A percentile compares a stretch with the other conserved stretches of the same genome.
These are phyloP conservation scores for Apium graveolens DNA, from an alignment of 129 eudicot species.

Conservation along the genomic window DNA sequence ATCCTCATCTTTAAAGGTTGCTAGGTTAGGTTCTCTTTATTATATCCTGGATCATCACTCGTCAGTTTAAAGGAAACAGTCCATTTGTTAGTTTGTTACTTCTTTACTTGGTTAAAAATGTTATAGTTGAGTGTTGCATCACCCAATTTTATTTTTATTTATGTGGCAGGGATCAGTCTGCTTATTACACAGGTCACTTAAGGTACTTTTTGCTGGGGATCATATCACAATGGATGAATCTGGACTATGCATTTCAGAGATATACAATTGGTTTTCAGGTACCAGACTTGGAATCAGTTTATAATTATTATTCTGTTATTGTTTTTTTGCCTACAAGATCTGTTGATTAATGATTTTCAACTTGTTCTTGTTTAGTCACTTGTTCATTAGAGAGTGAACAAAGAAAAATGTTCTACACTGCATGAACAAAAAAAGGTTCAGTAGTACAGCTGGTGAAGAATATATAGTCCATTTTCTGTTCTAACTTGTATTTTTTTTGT, in stretches of 20 bases:
- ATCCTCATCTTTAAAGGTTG: no score
- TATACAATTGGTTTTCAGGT: slow-evolving; percentile 59
- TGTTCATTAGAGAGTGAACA: no score
- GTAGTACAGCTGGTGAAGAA: neutral
- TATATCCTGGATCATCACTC: neutral
- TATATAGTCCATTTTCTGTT: neutral
- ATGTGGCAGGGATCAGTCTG: slow-evolving; percentile 57
- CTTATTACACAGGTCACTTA: slow-evolving; percentile 54
- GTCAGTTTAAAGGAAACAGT: no score
- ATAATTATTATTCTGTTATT: neutral
- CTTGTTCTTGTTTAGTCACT: no score
- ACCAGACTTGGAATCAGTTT: neutral
- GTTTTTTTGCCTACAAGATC: no score
- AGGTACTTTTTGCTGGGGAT: slow-evolving; percentile 67
- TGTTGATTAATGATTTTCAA: no score
- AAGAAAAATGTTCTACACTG: no score
- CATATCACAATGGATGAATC: slow-evolving; percentile 37
- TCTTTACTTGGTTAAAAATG: no score
- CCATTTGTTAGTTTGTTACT: no score
- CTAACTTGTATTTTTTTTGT: neutral
- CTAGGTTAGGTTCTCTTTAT: neutral
- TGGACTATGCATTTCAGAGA: no score
- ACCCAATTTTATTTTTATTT: neutral
- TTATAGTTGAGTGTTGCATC: neutral
- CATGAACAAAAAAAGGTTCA: no score